Evolutionary conservation across 106 monocot species (phyloP), one percentile per base, ranked within the genome.

Genomic region (Hemerocallis citrina): DNA sequence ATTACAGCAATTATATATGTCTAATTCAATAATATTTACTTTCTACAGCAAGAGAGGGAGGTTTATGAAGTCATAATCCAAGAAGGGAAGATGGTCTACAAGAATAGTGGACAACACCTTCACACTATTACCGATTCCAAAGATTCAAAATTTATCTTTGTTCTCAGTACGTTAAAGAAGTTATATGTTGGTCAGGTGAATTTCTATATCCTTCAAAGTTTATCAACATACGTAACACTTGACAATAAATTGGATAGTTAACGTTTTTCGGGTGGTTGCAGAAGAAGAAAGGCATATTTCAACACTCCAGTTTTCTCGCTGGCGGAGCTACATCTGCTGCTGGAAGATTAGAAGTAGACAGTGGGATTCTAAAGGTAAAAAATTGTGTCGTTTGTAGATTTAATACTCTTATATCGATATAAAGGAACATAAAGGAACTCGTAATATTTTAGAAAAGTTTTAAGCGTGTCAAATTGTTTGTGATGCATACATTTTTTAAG

Each of bases 251-350:
- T 27, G 1, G n/a, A n/a, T n/a, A n/a, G n/a, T n/a, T n/a, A n/a
- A n/a, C n/a, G 37, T 38, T 4, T 55, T 16, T 34, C 15, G 57
- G 8, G 15, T 48, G 68, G 44, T 35, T 78, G 58, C 85, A 94
- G 93, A 94, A 94, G 62, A 72, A 63, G 59, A 94, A 89, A 65
- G 93, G 93, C 46, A 64, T 23, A 37, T 94, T 94, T 73, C 93
- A 94, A 75, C 93, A 94, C 55, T 94, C 93, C 16, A 94, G 93
- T 58, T 94, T 94, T 73, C 74, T 94, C 36, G 93, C 93, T 3
- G 93, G 93, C 28, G 93, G 85, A 55, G 93, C 93, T 30, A 83
- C 93, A 27, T 89, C 93, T 52, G 85, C 93, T 55, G 89, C 93
- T 12, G 93, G 93, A 45, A 82, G 89, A 75, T 54, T 94, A 40